Conservation (phyloP, 75 land plant genomes). For the Pinus tabuliformis region DNA sequence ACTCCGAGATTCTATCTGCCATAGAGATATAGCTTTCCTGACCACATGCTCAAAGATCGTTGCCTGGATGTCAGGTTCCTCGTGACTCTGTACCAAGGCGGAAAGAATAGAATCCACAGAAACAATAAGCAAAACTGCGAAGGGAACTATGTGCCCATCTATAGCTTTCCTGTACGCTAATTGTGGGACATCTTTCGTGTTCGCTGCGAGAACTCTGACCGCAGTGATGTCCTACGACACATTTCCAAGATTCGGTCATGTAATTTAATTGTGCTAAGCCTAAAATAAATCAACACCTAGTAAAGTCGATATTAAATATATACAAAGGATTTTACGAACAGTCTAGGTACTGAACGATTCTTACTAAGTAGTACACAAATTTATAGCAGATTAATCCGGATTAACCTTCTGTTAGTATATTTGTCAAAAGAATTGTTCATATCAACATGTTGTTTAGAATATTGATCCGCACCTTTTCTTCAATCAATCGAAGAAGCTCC, state of each 20-base stretch:
- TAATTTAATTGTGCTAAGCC: neutral
- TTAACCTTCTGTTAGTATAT: neutral
- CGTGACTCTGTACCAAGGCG: conserved; percentile 10
- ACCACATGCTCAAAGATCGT: conserved; percentile 29
- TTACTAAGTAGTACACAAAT: neutral
- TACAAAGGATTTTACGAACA: neutral
- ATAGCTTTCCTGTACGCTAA: conserved; percentile 29
- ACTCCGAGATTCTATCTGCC: conserved; percentile 6
- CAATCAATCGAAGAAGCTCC: conserved; percentile 15
- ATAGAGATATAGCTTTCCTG: conserved; percentile 10
- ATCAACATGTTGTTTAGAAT: neutral
- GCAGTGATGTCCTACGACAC: conserved; percentile 1
- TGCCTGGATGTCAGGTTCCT: conserved; percentile 6
- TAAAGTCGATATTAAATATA: neutral
- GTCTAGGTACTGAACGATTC: neutral
- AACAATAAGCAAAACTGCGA: conserved; percentile 39
- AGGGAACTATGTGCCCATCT: conserved; percentile 22
- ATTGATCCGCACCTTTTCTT: conserved; percentile 19
- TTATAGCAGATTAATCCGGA: neutral
- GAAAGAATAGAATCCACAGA: conserved; percentile 10
- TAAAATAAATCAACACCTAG: too few species aligned
- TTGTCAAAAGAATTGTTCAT: neutral
- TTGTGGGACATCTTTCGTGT: conserved; percentile 29
- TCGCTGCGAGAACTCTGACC: conserved; percentile 3
- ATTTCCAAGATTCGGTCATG: neutral